A percentile compares a stretch with the other conserved stretches of the same genome.
Conservation (phyloP, 441 rosid species). For the Raphanus hybrid region DNA sequence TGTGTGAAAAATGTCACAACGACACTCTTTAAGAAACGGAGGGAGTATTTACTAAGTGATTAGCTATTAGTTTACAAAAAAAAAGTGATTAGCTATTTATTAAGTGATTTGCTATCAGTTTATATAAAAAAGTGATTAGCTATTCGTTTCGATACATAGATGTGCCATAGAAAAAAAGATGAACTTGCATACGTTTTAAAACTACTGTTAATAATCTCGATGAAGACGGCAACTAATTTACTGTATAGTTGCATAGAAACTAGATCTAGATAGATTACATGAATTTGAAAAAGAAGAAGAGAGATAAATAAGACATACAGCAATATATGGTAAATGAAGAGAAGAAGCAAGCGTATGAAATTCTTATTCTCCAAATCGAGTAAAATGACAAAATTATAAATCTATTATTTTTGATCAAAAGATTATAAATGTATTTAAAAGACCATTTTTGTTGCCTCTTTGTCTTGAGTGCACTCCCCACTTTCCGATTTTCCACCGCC, state of each 20-base stretch:
- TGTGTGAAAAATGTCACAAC: too few relatives aligned
- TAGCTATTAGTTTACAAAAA: too few relatives aligned
- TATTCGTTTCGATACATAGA: not conserved
- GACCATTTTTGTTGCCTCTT: constrained; percentile 34
- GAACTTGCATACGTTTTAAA: too few relatives aligned
- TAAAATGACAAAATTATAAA: constrained; percentile 21
- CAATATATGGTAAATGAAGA: constrained; percentile 21
- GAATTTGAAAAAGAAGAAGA: not conserved
- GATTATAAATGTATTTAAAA: not conserved
- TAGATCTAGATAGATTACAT: not conserved
- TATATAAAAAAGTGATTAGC: not conserved
- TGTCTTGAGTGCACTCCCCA: constrained; percentile 34
- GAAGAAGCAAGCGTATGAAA: constrained; percentile 32
- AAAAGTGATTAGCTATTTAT: too few relatives aligned
- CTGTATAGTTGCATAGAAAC: constrained; percentile 14
- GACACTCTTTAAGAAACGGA: too few relatives aligned
- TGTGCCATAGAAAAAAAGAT: too few relatives aligned
- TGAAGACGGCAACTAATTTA: too few relatives aligned
- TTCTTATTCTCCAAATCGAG: constrained; percentile 31
- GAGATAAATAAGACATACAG: constrained; percentile 1
- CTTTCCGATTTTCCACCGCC: constrained; percentile 34
- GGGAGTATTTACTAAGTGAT: too few relatives aligned
- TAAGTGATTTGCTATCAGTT: too few relatives aligned
- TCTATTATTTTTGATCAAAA: not conserved
- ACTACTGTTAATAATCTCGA: too few relatives aligned